Evolutionary conservation across 192 early-diverging fungal genomes (phyloP).

Genomic region (Gamsiella multidivaricata): DNA sequence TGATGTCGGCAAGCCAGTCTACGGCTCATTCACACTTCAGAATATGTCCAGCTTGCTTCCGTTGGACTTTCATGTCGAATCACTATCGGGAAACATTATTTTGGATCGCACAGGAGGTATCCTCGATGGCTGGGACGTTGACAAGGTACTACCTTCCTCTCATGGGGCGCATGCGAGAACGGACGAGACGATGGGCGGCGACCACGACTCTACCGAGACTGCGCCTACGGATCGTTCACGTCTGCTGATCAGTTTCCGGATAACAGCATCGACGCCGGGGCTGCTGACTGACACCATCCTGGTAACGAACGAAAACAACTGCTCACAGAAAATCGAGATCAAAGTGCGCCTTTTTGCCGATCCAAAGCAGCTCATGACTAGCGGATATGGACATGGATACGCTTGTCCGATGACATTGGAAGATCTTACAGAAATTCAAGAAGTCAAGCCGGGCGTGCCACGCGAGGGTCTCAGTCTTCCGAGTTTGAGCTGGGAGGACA

Average conservation of each 20-base stretch:
- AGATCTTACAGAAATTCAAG: slow-evolving; percentile 32
- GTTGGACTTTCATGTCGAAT: slow-evolving; percentile 71
- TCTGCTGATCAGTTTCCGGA: slow-evolving; percentile 66
- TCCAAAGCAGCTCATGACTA: slow-evolving; percentile 47
- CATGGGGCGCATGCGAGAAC: too few species aligned
- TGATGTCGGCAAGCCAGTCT: slow-evolving; percentile 59
- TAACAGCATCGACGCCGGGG: slow-evolving; percentile 67
- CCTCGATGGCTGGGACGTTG: slow-evolving; percentile 63
- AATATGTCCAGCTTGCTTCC: slow-evolving; percentile 80
- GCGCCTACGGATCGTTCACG: slow-evolving; percentile 51
- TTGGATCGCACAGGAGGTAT: slow-evolving; percentile 63
- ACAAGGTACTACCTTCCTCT: slow-evolving; percentile 16
- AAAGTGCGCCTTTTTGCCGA: slow-evolving; percentile 81
- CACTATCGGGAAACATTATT: slow-evolving; percentile 61
- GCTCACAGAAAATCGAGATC: slow-evolving; percentile 67
- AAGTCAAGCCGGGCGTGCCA: slow-evolving; percentile 23
- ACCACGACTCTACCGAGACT: slow-evolving; percentile 4
- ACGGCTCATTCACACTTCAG: slow-evolving; percentile 72
- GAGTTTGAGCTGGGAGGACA: slow-evolving; percentile 34
- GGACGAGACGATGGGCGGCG: slow-evolving; percentile 4
- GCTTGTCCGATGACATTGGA: slow-evolving; percentile 25
- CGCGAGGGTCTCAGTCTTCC: slow-evolving; percentile 39
- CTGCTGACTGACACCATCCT: slow-evolving; percentile 69
- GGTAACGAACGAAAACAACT: slow-evolving; percentile 80
- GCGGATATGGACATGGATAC: slow-evolving; percentile 18